Conservation (phyloP, 331 rosid species). For the Pyracantha coccinea region DNA sequence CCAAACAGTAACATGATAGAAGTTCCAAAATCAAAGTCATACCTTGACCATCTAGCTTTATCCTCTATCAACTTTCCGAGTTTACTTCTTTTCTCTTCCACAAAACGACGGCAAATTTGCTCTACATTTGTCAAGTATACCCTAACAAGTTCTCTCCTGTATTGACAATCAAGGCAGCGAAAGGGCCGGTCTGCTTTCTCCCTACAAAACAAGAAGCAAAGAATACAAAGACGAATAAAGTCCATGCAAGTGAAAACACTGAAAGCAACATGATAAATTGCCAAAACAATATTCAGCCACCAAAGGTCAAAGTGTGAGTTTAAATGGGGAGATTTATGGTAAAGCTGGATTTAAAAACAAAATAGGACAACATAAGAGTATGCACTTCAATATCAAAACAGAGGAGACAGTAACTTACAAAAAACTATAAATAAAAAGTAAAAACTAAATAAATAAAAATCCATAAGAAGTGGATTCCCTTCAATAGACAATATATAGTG, state of each 20-base stretch:
- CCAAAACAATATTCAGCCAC: neutral
- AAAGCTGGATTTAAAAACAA: neutral
- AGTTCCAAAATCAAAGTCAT: constrained; percentile 14
- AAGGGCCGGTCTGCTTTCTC: constrained; percentile 94
- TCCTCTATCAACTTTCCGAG: constrained; percentile 89
- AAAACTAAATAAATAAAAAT: neutral
- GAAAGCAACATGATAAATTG: neutral
- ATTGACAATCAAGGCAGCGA: constrained; percentile 96
- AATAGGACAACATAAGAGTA: neutral
- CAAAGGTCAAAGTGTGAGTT: neutral
- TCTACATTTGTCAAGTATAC: constrained; percentile 96
- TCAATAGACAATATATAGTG: neutral
- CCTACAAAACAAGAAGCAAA: constrained; percentile 45
- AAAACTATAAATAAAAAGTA: neutral
- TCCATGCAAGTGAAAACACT: neutral
- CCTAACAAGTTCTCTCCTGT: constrained; percentile 99
- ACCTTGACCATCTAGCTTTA: constrained; percentile 98
- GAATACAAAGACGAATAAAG: neutral
- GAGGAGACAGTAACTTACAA: neutral
- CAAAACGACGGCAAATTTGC: constrained; percentile 94
- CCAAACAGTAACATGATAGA: neutral
- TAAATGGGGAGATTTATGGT: neutral
- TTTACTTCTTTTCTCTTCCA: constrained; percentile 91
- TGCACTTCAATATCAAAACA: neutral
- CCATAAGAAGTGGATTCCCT: neutral